phyloP scores from a whole-genome alignment of 345 rosid genomes.

The Balakata baccata region DNA sequence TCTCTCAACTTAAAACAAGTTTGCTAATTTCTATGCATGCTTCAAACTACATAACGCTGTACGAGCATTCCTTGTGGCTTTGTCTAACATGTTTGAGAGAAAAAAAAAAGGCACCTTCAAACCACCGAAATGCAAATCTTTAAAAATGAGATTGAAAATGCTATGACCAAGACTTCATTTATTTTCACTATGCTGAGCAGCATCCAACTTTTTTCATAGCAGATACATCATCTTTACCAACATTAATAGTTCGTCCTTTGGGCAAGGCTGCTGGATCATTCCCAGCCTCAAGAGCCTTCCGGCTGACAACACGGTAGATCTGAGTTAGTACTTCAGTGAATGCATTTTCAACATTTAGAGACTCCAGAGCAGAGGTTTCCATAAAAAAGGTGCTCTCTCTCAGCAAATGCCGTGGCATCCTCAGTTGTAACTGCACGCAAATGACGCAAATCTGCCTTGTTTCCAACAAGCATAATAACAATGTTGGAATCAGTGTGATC shows the following conservation, averaged over 20 bases:
- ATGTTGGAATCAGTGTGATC: conserved; percentile 30
- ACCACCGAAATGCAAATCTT: conserved; percentile 3
- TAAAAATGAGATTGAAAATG: neutral
- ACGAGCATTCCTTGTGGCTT: neutral
- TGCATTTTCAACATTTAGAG: conserved; percentile 27
- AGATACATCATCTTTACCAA: conserved; percentile 28
- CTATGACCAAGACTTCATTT: conserved; percentile 1
- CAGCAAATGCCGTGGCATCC: conserved; percentile 28
- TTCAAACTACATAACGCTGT: neutral
- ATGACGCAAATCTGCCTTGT: conserved; percentile 32
- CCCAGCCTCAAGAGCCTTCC: conserved; percentile 30
- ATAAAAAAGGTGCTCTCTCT: conserved; percentile 27
- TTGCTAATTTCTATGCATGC: conserved; percentile 1
- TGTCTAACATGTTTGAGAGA: neutral
- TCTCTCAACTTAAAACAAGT: conserved; percentile 10
- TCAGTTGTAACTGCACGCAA: conserved; percentile 24
- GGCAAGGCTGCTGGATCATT: conserved; percentile 28
- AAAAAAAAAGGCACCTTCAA: conserved; percentile 12
- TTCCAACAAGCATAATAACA: conserved; percentile 30
- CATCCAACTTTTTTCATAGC: conserved; percentile 31
- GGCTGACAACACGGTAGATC: conserved; percentile 27
- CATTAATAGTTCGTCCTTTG: conserved; percentile 28
- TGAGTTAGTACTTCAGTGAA: conserved; percentile 30
- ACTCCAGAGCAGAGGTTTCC: conserved; percentile 29
- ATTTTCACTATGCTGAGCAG: conserved; percentile 19